Conservation (phyloP, 139 green algal genomes). For the Chlorella sp. region DNA sequence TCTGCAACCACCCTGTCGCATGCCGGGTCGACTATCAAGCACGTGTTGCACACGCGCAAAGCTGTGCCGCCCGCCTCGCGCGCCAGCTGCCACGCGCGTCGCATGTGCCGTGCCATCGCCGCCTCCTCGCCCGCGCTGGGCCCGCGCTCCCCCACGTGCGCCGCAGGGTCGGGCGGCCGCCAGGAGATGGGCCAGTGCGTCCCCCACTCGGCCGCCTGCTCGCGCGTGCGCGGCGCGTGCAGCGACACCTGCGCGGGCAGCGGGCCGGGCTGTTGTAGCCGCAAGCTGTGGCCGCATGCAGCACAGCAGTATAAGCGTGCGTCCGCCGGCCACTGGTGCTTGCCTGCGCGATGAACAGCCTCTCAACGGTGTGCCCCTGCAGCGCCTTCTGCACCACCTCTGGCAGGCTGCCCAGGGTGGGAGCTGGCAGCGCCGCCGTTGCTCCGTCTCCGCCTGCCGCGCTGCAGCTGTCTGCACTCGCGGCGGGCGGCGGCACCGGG, state of each 20-base stretch:
- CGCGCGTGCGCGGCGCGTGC: slow-evolving; percentile 46
- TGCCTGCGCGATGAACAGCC: too few relatives aligned
- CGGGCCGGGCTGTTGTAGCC: too few relatives aligned
- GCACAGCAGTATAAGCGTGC: too few relatives aligned
- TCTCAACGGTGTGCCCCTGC: too few relatives aligned
- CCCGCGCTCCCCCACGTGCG: neutral
- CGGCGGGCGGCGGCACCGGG: too few relatives aligned
- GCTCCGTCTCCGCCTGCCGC: too few relatives aligned
- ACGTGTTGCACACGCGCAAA: slow-evolving; percentile 52
- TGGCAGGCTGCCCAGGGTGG: too few relatives aligned
- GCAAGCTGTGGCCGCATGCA: slow-evolving; percentile 2
- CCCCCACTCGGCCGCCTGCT: slow-evolving; percentile 65
- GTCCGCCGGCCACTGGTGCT: too few relatives aligned
- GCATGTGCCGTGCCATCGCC: slow-evolving; percentile 57
- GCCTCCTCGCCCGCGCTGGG: slow-evolving; percentile 6
- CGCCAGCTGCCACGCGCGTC: slow-evolving; percentile 32
- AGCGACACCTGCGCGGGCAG: slow-evolving; percentile 42
- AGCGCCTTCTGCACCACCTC: too few relatives aligned
- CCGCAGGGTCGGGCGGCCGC: slow-evolving; percentile 47
- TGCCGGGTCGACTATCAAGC: slow-evolving; percentile 65
- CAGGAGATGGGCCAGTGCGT: slow-evolving; percentile 76
- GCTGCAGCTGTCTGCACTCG: too few relatives aligned
- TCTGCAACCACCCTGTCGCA: slow-evolving; percentile 23
- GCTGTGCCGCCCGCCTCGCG: neutral
- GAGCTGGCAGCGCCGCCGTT: too few relatives aligned